Base-by-base conservation (phyloP, 1,139 yeast species). In the Zygoascus meyerae region DNA sequence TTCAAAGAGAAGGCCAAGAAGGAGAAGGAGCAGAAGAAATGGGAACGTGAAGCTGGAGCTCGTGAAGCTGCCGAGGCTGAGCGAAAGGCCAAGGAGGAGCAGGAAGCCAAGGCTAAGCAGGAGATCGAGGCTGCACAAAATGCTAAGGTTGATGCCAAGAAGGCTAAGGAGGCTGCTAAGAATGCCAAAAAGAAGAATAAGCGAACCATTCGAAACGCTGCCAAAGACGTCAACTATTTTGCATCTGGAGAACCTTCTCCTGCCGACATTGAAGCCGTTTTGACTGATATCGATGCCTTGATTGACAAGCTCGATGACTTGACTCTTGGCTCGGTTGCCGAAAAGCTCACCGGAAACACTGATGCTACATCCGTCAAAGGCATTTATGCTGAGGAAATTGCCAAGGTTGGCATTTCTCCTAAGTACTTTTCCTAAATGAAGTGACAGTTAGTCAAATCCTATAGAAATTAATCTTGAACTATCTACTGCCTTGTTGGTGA, bases 1-100 rank as follows among this genome's bases (percentile, higher is more conserved):
- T 90, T 89, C 81, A 92, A 90, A 75, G 95, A 92, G 56, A 86
- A 81, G 50, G 97, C 92, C 68, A 87, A 86, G 80, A 83, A 83
- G 70, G 97, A 86, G 68, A 92, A 90, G 77, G 98, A 86, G 65
- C 82, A 81, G 70, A 81, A 77, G 77, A 92, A 90, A 72, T 90
- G 97, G 97, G 98, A 92, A 69, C 85, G 83, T 69, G 98, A 90
- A 68, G 95, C 97, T 48, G 97, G 96, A 58, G 81, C 95, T 39
- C 86, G 97, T 76, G 84, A 89, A 66, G 97, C 92, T 54, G 96
- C 95, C 50, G 92, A 81, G 66, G 94, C 83, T 64, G 94, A 89
- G 44, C 75, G 77, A 59, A 79, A 79, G 62, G 85, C 83, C 61
- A 82, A 81, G 70, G 95, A 86, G 57, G 95, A 86, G 56, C 95